A percentile compares a stretch with the other conserved stretches of the same genome.
Evolutionary conservation across 2,329 filamentous ascomycete species (phyloP).

Genomic region (Diaporthe vexans): DNA sequence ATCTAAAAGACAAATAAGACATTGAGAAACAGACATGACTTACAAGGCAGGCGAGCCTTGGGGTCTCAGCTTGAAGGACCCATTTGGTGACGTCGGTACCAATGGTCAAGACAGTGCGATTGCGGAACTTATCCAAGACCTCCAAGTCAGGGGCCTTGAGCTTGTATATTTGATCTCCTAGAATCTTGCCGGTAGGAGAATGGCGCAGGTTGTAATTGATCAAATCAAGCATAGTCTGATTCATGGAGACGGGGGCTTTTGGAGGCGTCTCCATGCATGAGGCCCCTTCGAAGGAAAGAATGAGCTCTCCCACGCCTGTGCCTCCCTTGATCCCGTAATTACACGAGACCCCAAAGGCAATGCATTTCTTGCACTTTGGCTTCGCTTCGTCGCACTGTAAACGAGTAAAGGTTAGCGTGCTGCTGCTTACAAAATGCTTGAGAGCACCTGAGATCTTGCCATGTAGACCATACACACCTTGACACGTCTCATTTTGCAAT

Average conservation of each 20-base stretch:
- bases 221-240: slow-evolving; percentile 42
- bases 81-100: slow-evolving; percentile 50
- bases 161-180: slow-evolving; percentile 49
- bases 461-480: slow-evolving; percentile 57
- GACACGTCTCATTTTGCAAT: slow-evolving; percentile 68
- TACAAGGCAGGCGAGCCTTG: slow-evolving; percentile 58
- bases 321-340: slow-evolving; percentile 54
- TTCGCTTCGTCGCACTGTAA: slow-evolving; percentile 66
- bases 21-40: slow-evolving; percentile 30
- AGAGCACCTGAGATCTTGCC: background rate
- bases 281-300: slow-evolving; percentile 49
- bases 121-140: slow-evolving; percentile 58
- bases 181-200: slow-evolving; percentile 33
- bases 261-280: slow-evolving; percentile 43
- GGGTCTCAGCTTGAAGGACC: slow-evolving; percentile 53
- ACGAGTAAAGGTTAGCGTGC: slow-evolving; percentile 31
- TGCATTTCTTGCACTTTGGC: slow-evolving; percentile 64
- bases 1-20: no score
- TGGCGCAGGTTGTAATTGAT: slow-evolving; percentile 44
- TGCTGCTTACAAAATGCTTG: background rate
- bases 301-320: slow-evolving; percentile 47
- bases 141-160: slow-evolving; percentile 52
- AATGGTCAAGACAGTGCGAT: slow-evolving; percentile 57
- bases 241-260: slow-evolving; percentile 42
- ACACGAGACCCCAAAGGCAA: slow-evolving; percentile 62